A percentile compares a stretch with the other conserved stretches of the same genome.
These are phyloP conservation scores for Auricularia cornea DNA, from an alignment of 768 basidiomycete species.

Conservation along the genomic window DNA sequence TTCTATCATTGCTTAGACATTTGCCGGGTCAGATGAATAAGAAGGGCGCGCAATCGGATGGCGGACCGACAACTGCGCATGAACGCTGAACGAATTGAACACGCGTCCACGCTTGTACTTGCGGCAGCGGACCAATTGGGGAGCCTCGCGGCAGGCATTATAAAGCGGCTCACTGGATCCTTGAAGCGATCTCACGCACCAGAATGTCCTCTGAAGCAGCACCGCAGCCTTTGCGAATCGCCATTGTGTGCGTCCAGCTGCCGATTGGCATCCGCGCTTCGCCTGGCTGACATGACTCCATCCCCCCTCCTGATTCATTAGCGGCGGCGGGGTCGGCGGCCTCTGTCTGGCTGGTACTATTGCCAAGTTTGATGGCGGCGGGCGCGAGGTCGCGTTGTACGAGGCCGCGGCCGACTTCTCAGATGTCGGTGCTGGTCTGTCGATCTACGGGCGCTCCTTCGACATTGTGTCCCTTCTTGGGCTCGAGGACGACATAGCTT, in stretches of 20 bases:
- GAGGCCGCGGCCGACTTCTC: constrained; percentile 32
- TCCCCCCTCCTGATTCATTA: constrained; percentile 5
- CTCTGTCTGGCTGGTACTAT: constrained; percentile 30
- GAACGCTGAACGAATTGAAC: no score
- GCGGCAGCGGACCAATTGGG: no score
- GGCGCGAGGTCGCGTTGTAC: constrained; percentile 21
- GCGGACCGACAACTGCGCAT: no score
- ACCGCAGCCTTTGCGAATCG: background rate
- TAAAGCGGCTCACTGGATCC: no score
- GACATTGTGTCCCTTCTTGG: constrained; percentile 32
- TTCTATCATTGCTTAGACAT: no score
- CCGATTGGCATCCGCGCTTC: no score
- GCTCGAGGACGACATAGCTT: constrained; percentile 25
- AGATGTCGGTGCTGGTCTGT: constrained; percentile 39
- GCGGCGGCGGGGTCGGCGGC: constrained; percentile 36
- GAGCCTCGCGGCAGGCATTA: no score
- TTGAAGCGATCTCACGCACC: no score
- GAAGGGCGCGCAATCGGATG: no score
- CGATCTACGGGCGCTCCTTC: constrained; percentile 40
- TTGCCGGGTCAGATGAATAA: no score
- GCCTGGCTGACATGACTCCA: background rate
- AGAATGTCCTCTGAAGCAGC: background rate
- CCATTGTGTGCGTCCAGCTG: background rate
- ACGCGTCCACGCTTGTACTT: no score
- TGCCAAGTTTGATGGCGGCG: constrained; percentile 8